Evolutionary conservation across 2,329 filamentous ascomycete species (phyloP).

Genomic region (Dendrostoma leiphaemia): DNA sequence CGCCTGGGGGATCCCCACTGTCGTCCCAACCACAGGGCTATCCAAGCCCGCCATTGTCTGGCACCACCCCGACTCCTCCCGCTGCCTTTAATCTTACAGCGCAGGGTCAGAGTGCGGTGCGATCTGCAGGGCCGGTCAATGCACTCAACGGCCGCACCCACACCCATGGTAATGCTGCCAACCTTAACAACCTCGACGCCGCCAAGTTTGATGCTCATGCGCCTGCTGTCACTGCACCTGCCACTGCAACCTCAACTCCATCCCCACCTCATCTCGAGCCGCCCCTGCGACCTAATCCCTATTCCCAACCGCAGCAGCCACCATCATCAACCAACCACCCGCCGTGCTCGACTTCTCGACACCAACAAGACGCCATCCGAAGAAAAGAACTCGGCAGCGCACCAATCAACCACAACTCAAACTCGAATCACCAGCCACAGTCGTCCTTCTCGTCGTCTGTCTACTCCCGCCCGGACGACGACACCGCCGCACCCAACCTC

Average conservation of each 20-base stretch:
- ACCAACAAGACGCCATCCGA: slow-evolving; percentile 15
- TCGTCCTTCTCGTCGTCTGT: slow-evolving; percentile 31
- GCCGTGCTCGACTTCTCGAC: no score
- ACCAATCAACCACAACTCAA: neutral
- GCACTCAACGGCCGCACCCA: neutral
- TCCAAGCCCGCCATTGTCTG: slow-evolving; percentile 38
- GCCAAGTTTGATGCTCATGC: neutral
- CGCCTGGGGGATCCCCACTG: neutral
- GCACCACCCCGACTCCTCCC: slow-evolving; percentile 15
- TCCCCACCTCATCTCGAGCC: neutral
- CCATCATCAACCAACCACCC: neutral
- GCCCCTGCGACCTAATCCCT: neutral
- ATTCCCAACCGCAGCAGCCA: neutral
- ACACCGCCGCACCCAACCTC: neutral
- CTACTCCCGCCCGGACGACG: slow-evolving; percentile 28
- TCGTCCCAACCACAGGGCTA: slow-evolving; percentile 26
- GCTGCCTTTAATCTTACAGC: no score
- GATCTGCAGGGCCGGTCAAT: neutral
- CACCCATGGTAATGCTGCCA: neutral
- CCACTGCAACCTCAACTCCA: neutral
- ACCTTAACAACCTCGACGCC: neutral
- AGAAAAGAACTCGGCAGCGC: slow-evolving; percentile 12
- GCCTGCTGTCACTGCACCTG: neutral
- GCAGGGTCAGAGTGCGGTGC: no score
- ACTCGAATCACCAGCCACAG: slow-evolving; percentile 25